Evolutionary conservation across 1,284 basidiomycete genomes (phyloP).

Genomic region (Sphagnurus paluster): DNA sequence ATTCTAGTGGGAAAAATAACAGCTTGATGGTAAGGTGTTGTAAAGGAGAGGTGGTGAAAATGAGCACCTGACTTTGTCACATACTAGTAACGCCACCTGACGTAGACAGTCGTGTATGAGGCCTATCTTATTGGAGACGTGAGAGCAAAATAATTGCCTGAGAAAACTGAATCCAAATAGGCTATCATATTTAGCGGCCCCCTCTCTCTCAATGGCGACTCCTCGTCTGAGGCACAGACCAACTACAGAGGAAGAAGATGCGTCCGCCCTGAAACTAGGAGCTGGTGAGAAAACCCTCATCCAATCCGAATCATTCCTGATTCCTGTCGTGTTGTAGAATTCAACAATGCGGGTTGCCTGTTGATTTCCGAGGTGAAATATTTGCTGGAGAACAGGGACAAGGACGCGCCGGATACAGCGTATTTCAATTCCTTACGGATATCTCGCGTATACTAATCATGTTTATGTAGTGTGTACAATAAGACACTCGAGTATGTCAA

Average conservation of each 20-base stretch:
- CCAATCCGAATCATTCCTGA: background rate
- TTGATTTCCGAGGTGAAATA: slow-evolving; percentile 92
- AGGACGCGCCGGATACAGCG: slow-evolving; percentile 82
- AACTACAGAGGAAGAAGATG: slow-evolving; percentile 68
- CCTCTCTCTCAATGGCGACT: slow-evolving; percentile 34
- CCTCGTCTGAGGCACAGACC: slow-evolving; percentile 46
- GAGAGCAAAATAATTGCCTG: too few species aligned
- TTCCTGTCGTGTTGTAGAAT: slow-evolving; percentile 51
- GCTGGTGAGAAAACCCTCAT: slow-evolving; percentile 40
- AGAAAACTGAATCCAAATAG: too few species aligned
- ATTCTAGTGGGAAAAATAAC: too few species aligned
- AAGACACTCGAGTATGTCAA: slow-evolving; percentile 92
- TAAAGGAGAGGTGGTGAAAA: too few species aligned
- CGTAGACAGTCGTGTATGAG: too few species aligned
- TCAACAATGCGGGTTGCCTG: slow-evolving; percentile 88
- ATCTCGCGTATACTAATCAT: background rate
- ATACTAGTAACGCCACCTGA: too few species aligned
- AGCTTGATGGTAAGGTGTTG: too few species aligned
- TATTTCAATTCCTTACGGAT: slow-evolving; percentile 36
- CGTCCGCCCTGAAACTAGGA: slow-evolving; percentile 66
- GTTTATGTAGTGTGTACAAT: slow-evolving; percentile 73
- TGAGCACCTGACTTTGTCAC: too few species aligned
- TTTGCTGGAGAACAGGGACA: slow-evolving; percentile 82
- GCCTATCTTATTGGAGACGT: too few species aligned
- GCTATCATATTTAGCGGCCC: too few species aligned